Evolutionary conservation across 2,329 filamentous ascomycete genomes (phyloP).

Genomic region (Penicillium sp.): DNA sequence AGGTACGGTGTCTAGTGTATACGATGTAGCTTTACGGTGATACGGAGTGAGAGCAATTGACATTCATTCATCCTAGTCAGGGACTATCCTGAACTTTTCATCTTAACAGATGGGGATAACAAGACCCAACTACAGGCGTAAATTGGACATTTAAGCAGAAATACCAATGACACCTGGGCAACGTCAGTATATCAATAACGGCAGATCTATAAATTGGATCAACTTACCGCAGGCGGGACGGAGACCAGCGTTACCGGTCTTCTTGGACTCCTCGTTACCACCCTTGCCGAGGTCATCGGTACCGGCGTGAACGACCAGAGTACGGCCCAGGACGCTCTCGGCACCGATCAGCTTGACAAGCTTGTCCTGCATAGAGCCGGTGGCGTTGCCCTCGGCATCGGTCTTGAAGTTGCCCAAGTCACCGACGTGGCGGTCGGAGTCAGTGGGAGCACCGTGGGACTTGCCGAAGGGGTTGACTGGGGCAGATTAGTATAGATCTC

Average conservation of each 20-base stretch:
- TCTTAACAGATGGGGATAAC: constrained; percentile 14
- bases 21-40: not conserved
- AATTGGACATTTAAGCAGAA: constrained; percentile 58
- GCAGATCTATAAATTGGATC: not conserved
- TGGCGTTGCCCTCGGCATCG: constrained; percentile 84
- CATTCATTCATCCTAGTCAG: constrained; percentile 25
- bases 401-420: constrained; percentile 98
- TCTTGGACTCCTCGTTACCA: constrained; percentile 89
- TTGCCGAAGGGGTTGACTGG: constrained; percentile 93
- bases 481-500: constrained; percentile 4
- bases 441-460: constrained; percentile 82
- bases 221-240: constrained; percentile 89
- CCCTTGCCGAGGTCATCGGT: constrained; percentile 97
- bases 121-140: constrained; percentile 14
- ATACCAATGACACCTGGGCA: constrained; percentile 79
- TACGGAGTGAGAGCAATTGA: not conserved
- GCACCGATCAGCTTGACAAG: constrained; percentile 94
- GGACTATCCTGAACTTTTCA: constrained; percentile 23
- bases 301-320: constrained; percentile 88
- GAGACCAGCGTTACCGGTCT: constrained; percentile 92
- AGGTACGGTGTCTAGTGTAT: not conserved
- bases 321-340: constrained; percentile 92
- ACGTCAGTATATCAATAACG: constrained; percentile 11
- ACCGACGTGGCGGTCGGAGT: constrained; percentile 88
- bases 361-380: constrained; percentile 76